Evolutionary conservation across 2,329 filamentous ascomycete species (phyloP), one percentile per base, ranked within the genome.

Genomic region (Ceratocystis ficicola): DNA sequence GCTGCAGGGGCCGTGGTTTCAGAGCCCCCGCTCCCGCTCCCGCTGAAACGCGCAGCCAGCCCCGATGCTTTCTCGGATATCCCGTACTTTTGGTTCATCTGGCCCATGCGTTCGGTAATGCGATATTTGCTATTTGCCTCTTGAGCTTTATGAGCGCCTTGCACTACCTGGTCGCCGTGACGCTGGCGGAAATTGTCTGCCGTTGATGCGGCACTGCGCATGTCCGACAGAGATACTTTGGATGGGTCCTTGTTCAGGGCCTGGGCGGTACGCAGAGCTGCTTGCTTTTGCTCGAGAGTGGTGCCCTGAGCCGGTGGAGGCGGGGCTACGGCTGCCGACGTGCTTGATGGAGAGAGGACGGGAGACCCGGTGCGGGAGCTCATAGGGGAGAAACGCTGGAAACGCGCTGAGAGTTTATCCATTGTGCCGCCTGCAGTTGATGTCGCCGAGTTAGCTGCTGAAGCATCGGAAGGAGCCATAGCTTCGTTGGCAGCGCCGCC

Each of bases 151-250:
- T 79, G 77, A 70, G 80, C 78, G 0, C 86, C 86, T 5, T 81
- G 76, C 1, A 82, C 80, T 5, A 88, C 82, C 72, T 89, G 84
- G 20, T 86, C 86, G 2, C 86, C 83, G 70, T 90, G 86, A 32
- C 86, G 77, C 72, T 89, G 83, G 15, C 85, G 84, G 73, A 90
- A 88, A 71, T 87, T 86, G 69, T 84, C 86, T 48, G 82, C 81
- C 46, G 84, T 87, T 32, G 79, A 78, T 1, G 83, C 86, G 15
- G 84, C 82, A 48, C 78, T 75, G 67, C 77, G 79, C 7, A 82
- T 78, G 70, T 89, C 84, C 3, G 82, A 75, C 1, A 85, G 69
- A 0, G 83, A 85, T 1, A 87, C 82, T 1, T 81, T 81, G 2
- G 82, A 80, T 1, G 85, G 84, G 70, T 87, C 79, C 69, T 82